A percentile compares a stretch with the other conserved stretches of the same genome.
Evolutionary conservation across 2,329 filamentous ascomycete genomes (phyloP).

Genomic region (Alternaria conjuncta): DNA sequence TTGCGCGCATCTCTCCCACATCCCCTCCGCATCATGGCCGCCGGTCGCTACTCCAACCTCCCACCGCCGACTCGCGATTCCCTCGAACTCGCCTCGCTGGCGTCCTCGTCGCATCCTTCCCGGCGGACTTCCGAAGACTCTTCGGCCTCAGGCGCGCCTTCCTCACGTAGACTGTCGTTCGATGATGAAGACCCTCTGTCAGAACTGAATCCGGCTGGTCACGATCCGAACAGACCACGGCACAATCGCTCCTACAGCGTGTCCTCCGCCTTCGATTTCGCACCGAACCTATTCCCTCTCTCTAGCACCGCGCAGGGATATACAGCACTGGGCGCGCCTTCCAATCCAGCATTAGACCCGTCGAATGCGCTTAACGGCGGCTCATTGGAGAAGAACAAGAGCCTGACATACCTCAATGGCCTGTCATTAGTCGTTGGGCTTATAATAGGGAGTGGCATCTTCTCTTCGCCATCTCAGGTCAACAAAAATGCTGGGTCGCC

Average conservation of each 20-base stretch:
- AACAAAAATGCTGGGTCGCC: slow-evolving; percentile 90
- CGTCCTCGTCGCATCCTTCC: slow-evolving; percentile 76
- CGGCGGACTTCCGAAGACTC: slow-evolving; percentile 74
- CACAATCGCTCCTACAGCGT: slow-evolving; percentile 81
- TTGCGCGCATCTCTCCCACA: slow-evolving; percentile 22
- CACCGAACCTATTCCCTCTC: slow-evolving; percentile 89
- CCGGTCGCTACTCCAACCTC: slow-evolving; percentile 45
- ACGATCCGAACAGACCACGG: slow-evolving; percentile 46
- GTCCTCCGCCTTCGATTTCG: slow-evolving; percentile 93
- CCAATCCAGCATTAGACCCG: slow-evolving; percentile 61
- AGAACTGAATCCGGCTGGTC: slow-evolving; percentile 61
- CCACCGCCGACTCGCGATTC: slow-evolving; percentile 74
- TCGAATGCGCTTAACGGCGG: slow-evolving; percentile 69
- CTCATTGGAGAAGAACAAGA: slow-evolving; percentile 95
- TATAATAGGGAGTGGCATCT: slow-evolving; percentile 96
- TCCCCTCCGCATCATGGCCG: slow-evolving; percentile 40
- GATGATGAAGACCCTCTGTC: slow-evolving; percentile 82
- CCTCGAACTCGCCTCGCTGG: slow-evolving; percentile 92
- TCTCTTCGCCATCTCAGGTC: slow-evolving; percentile 91
- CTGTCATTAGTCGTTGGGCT: slow-evolving; percentile 88
- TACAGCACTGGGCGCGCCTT: slow-evolving; percentile 81
- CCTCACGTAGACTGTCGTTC: slow-evolving; percentile 89
- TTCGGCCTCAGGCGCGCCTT: slow-evolving; percentile 82
- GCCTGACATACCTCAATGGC: slow-evolving; percentile 91
- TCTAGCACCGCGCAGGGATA: slow-evolving; percentile 81